Evolutionary conservation across 1,139 yeast species (phyloP).

Genomic region (Kurtzmaniella quercitrusa): DNA sequence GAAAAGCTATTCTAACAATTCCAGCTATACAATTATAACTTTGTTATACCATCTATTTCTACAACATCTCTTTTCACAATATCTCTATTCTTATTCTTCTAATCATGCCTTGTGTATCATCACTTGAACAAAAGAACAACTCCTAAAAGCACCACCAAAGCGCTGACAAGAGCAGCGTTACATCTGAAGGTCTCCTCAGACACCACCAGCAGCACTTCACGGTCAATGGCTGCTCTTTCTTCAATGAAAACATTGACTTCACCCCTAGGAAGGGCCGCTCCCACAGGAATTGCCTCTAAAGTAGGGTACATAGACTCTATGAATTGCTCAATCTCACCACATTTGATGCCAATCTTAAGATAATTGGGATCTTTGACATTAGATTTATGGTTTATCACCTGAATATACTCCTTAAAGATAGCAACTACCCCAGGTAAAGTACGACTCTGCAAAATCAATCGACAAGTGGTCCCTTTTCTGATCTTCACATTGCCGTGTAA

Average conservation of each 20-base stretch:
- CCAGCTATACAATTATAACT: no score
- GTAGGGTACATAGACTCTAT: constrained; percentile 72
- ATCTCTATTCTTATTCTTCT: neutral
- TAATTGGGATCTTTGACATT: constrained; percentile 84
- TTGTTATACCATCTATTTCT: no score
- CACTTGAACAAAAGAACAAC: neutral
- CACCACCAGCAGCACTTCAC: constrained; percentile 22
- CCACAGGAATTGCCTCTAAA: constrained; percentile 25
- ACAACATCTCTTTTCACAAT: neutral
- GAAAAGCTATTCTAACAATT: no score
- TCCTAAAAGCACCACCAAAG: neutral
- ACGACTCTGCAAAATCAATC: constrained; percentile 68
- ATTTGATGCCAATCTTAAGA: constrained; percentile 73
- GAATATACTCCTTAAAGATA: constrained; percentile 70
- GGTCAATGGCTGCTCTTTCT: constrained; percentile 29
- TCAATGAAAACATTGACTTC: constrained; percentile 22
- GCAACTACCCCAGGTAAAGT: constrained; percentile 72
- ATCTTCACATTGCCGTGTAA: constrained; percentile 76
- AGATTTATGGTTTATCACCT: constrained; percentile 74
- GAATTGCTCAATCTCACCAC: constrained; percentile 85
- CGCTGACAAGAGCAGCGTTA: constrained; percentile 13
- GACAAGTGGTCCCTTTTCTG: constrained; percentile 86
- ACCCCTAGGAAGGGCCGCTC: constrained; percentile 18
- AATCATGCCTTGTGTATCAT: neutral
- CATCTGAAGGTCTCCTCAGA: constrained; percentile 24